Conservation (phyloP, 2,329 filamentous ascomycete genomes). For the Drechslerella dactyloides region DNA sequence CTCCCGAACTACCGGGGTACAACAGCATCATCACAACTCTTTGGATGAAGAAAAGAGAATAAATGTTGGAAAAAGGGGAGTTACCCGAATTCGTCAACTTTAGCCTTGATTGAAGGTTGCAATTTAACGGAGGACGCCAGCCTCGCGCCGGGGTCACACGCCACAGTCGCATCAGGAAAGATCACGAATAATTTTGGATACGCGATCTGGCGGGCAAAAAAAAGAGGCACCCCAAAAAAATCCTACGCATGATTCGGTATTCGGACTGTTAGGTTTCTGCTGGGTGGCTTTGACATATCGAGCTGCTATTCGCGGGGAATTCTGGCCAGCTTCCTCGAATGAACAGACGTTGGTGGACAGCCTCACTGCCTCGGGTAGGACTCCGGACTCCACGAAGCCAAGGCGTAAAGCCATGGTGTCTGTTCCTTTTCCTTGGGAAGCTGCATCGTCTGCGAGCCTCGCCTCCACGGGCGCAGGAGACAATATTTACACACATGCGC, state of each 20-base stretch:
- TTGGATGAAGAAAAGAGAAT: background rate
- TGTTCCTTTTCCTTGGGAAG: slow-evolving; percentile 34
- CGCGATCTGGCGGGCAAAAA: no score
- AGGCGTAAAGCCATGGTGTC: slow-evolving; percentile 28
- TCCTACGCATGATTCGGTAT: slow-evolving; percentile 1
- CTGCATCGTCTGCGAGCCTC: slow-evolving; percentile 15
- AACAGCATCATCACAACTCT: background rate
- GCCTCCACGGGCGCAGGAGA: slow-evolving; percentile 7
- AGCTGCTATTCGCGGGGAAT: background rate
- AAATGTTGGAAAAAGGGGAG: slow-evolving; percentile 8
- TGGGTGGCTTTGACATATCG: slow-evolving; percentile 1
- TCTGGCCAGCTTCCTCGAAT: background rate
- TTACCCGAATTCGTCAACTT: slow-evolving; percentile 20
- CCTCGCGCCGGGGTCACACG: slow-evolving; percentile 3
- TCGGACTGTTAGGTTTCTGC: background rate
- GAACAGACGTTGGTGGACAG: background rate
- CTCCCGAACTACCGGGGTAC: background rate
- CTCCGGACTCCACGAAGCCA: slow-evolving; percentile 14
- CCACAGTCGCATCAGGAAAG: slow-evolving; percentile 31
- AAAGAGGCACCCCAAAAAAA: background rate
- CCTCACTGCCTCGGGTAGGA: no score
- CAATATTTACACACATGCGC: background rate
- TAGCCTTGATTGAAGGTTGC: slow-evolving; percentile 7
- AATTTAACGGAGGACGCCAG: slow-evolving; percentile 1
- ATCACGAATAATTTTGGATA: background rate